phyloP scores from a whole-genome alignment of 2,329 filamentous ascomycete species.

The Myriosclerotinia scirpicola region DNA sequence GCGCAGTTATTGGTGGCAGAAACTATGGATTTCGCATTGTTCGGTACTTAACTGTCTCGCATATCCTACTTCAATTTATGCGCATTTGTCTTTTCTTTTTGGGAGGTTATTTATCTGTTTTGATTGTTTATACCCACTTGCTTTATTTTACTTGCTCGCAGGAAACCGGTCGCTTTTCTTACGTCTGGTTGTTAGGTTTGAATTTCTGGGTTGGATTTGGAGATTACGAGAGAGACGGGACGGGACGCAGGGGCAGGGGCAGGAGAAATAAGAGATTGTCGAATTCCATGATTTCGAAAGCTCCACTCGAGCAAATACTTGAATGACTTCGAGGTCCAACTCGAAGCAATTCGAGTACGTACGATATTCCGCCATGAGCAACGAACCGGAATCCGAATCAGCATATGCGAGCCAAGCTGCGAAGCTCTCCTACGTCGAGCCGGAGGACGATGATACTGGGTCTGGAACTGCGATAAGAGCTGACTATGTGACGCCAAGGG shows the following conservation, averaged over 20 bases:
- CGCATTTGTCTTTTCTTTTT: not conserved
- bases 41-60: not conserved
- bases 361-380: slow-evolving; percentile 18
- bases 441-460: slow-evolving; percentile 35
- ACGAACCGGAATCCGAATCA: slow-evolving; percentile 9
- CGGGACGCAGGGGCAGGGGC: not conserved
- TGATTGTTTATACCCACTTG: not conserved
- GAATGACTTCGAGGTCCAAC: slow-evolving; percentile 14
- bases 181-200: no score
- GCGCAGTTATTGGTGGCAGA: not conserved
- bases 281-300: slow-evolving; percentile 10
- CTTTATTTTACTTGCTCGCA: not conserved
- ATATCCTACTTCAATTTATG: not conserved
- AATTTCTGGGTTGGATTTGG: not conserved
- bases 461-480: slow-evolving; percentile 58
- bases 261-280: slow-evolving; percentile 7
- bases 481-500: slow-evolving; percentile 65
- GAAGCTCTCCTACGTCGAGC: slow-evolving; percentile 49
- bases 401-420: slow-evolving; percentile 60
- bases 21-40: slow-evolving; percentile 1
- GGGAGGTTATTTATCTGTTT: not conserved
- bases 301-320: slow-evolving; percentile 13
- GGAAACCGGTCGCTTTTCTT: not conserved
- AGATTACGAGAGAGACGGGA: not conserved
- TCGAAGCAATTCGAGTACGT: slow-evolving; percentile 21